Evolutionary conservation across 2,329 filamentous ascomycete species (phyloP).

Genomic region (Capronia epimyces): DNA sequence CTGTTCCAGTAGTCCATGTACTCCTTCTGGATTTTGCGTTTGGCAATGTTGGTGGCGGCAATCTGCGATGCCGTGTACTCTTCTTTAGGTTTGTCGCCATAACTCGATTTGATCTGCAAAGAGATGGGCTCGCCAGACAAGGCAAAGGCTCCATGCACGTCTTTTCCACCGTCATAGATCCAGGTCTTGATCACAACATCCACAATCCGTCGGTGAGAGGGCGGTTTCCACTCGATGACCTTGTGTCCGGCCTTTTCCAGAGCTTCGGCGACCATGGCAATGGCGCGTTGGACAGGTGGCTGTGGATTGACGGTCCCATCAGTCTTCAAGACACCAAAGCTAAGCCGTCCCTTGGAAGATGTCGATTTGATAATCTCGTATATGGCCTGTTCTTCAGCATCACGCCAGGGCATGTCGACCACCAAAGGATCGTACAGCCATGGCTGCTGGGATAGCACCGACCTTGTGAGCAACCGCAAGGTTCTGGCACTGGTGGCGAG

Average conservation of each 20-base stretch:
- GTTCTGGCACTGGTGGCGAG: constrained; percentile 53
- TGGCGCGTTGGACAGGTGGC: constrained; percentile 53
- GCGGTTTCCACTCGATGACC: constrained; percentile 56
- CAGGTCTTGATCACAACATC: constrained; percentile 40
- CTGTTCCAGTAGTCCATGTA: constrained; percentile 63
- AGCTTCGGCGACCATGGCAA: constrained; percentile 48
- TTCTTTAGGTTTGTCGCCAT: constrained; percentile 32
- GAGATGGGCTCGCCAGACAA: constrained; percentile 53
- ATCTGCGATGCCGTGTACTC: constrained; percentile 42
- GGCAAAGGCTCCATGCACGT: constrained; percentile 47
- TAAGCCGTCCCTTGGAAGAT: constrained; percentile 38
- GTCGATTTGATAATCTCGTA: constrained; percentile 37
- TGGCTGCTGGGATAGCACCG: constrained; percentile 54
- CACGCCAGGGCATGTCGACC: constrained; percentile 60
- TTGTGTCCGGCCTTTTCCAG: constrained; percentile 51
- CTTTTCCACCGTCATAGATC: constrained; percentile 48
- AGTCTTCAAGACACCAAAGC: constrained; percentile 51
- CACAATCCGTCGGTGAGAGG: constrained; percentile 42
- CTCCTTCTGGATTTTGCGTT: constrained; percentile 51
- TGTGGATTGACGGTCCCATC: constrained; percentile 50
- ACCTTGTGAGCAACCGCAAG: constrained; percentile 52
- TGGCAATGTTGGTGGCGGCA: constrained; percentile 48
- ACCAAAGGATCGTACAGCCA: constrained; percentile 64
- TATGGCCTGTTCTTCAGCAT: constrained; percentile 38
- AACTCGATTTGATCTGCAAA: constrained; percentile 38